Base-by-base conservation (phyloP, 805 yeast species). In the Candida piceae region DNA sequence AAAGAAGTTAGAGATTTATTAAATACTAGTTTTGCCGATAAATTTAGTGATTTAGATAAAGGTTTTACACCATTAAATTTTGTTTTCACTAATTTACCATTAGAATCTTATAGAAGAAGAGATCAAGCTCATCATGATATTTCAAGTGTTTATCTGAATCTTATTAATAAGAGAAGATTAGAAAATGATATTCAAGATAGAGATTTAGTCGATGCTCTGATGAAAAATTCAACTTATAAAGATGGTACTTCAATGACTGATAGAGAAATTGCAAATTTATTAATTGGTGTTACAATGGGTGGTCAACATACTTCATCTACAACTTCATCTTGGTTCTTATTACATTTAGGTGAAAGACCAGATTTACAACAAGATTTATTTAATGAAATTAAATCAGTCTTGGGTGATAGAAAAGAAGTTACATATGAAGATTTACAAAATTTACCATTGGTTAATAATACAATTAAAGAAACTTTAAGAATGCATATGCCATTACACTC, bases 241-340 rank as follows among this genome's bases (percentile, higher is more conserved):
- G 97, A 93, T 58, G 98, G 98, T 52, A 79, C 80, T 33, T 72
- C 74, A 55, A 89, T 93, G 97, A 82, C 96, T 19, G 98, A 93
- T 62, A 80, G 81, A 60, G 95, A 93, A 66, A 87, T 93, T 56
- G 93, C 97, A 34, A 84, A 89, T 64, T 70, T 93, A 62, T 69
- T 88, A 61, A 90, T 93, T 63, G 98, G 97, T 62, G 83, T 93
- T 38, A 72, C 93, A 44, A 93, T 93, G 98, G 98, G 98, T 54
- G 98, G 98, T 45, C 98, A 93, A 69, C 98, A 93, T 63, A 93
- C 98, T 19, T 84, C 95, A 45, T 93, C 97, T 30, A 76, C 97
- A 17, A 93, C 98, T 16, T 84, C 95, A 28, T 84, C 97, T 13
- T 93, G 98, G 98, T 79, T 80, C 55, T 68, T 93, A 57, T 72